These are phyloP conservation scores for Rubroboletus satanas DNA, from an alignment of 768 basidiomycete species.

Conservation along the genomic window DNA sequence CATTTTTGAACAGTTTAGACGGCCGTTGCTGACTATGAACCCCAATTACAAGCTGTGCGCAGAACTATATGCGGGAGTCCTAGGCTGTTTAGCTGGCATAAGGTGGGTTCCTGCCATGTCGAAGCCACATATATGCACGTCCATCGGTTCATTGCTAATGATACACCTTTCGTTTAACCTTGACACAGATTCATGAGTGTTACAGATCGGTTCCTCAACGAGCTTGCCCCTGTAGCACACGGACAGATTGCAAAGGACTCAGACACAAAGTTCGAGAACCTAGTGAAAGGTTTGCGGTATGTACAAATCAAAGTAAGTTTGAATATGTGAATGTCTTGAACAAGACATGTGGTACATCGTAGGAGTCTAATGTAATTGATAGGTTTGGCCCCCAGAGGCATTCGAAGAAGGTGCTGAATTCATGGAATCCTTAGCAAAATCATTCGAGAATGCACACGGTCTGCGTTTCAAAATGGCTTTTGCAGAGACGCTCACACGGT, in stretches of 20 bases:
- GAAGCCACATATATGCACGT: neutral
- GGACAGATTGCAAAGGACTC: constrained; percentile 76
- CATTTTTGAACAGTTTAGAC: constrained; percentile 81
- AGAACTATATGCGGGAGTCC: constrained; percentile 76
- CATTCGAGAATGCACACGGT: constrained; percentile 82
- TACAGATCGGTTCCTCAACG: constrained; percentile 85
- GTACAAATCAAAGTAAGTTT: constrained; percentile 71
- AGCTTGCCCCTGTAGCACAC: constrained; percentile 69
- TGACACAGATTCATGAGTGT: constrained; percentile 75
- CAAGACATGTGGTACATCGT: neutral
- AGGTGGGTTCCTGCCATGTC: constrained; percentile 46
- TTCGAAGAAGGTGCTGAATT: constrained; percentile 95
- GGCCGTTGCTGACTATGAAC: constrained; percentile 59
- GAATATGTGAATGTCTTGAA: neutral
- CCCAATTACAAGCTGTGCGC: constrained; percentile 78
- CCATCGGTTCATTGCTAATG: neutral
- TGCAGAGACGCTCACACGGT: constrained; percentile 70
- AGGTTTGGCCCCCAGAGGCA: constrained; percentile 92
- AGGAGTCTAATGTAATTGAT: neutral
- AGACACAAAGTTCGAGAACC: constrained; percentile 79
- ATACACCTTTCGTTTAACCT: neutral
- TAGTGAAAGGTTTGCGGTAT: constrained; percentile 76
- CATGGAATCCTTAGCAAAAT: constrained; percentile 75
- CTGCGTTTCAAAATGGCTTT: constrained; percentile 78
- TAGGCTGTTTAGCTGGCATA: constrained; percentile 78